Evolutionary conservation across 2,329 filamentous ascomycete genomes (phyloP), one percentile per base, ranked within the genome.

Genomic region (Westerdykella sp.): DNA sequence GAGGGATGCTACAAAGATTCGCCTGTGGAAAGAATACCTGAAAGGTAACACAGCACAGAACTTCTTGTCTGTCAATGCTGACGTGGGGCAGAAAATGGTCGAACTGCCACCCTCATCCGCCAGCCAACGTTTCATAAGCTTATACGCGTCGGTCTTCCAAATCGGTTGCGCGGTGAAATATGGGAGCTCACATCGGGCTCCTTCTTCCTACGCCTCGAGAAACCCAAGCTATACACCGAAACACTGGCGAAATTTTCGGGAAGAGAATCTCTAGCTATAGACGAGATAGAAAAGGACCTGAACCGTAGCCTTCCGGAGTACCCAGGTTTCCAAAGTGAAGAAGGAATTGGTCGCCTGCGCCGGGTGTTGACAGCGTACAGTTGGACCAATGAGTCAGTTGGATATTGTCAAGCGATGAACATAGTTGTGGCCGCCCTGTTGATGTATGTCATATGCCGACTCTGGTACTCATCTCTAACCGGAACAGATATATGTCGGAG

Each of bases 331-430:
- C 93, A 98, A 69, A 95, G 85, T 60, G 86, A 95, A 65, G 90
- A 96, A 59, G 93, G 93, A 13, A 98, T 98, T 52, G 87, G 84
- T 36, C 80, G 93, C 15, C 74, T 98, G 49, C 83, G 93, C 46
- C 80, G 91, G 45, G 93, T 98, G 31, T 75, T 98, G 43, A 97
- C 91, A 1, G 93, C 93, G 4, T 98, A 98, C 72, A 96, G 90
- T 69, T 98, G 93, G 93, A 87, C 84, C 39, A 93, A 98, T 59
- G 79, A 87, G 41, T 89, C 96, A 53, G 90, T 98, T 43, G 93
- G 93, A 53, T 98, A 98, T 69, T 98, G 93, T 67, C 93, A 98
- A 69, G 93, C 93, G 49, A 98, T 98, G 93, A 98, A 98, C 67
- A 98, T 98, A 55, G 93, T 98, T 28, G 91, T 96, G 42, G 93